A percentile compares a stretch with the other conserved stretches of the same genome.
These are phyloP conservation scores for Keithomyces neogunnii DNA, from an alignment of 2,329 filamentous ascomycete genomes.

Conservation along the genomic window DNA sequence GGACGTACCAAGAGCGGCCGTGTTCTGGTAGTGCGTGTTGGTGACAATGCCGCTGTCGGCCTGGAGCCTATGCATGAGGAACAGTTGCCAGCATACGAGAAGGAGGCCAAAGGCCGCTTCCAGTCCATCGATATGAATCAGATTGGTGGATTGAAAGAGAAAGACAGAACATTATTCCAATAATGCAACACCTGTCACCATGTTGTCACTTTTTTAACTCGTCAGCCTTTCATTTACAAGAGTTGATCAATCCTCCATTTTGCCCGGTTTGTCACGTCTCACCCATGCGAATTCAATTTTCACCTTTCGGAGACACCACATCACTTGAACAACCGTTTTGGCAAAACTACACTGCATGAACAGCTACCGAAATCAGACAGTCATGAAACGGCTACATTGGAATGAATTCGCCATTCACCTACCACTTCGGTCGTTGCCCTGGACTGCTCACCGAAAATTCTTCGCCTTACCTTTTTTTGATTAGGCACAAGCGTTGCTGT, in stretches of 20 bases:
- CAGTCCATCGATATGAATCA: conserved; percentile 91
- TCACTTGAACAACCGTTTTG: neutral
- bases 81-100: conserved; percentile 80
- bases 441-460: neutral
- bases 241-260: conserved; percentile 5
- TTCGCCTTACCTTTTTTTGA: neutral
- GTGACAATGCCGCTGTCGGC: conserved; percentile 76
- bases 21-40: conserved; percentile 85
- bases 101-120: conserved; percentile 70
- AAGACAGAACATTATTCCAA: conserved; percentile 44
- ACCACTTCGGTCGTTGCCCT: neutral
- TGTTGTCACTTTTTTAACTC: conserved; percentile 6
- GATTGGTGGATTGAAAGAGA: conserved; percentile 92
- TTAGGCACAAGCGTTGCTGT: neutral
- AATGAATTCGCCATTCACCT: neutral
- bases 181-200: conserved; percentile 13
- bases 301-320: conserved; percentile 5
- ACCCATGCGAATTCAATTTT: neutral
- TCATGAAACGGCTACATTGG: neutral
- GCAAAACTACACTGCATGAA: neutral
- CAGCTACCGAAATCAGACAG: neutral
- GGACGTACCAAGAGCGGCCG: conserved; percentile 77
- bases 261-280: conserved; percentile 4
- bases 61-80: conserved; percentile 79
- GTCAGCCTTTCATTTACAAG: conserved; percentile 4